Percentiles rank a stretch among this genome's conserved stretches.
These are phyloP conservation scores for Eimeria acervulina DNA, from an alignment of 169 alveolate genomes.

Conservation along the genomic window DNA sequence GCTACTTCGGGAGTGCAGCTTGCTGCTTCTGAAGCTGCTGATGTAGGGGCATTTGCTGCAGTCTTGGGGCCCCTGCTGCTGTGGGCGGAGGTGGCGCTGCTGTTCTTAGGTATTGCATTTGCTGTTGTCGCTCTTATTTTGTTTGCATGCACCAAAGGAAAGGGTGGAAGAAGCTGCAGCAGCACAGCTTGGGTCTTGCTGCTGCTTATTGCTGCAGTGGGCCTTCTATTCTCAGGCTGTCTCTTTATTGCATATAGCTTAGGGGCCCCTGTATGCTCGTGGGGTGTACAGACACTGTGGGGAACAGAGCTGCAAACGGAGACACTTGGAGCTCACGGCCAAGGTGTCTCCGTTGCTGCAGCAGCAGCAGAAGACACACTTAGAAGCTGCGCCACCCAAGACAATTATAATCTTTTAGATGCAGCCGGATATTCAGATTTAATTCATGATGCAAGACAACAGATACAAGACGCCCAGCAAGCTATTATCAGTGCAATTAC, in stretches of 20 bases:
- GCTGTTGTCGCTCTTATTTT: slow-evolving; percentile 10
- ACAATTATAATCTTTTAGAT: neutral
- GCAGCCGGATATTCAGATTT: neutral
- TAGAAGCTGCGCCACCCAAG: neutral
- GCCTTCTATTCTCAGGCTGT: neutral
- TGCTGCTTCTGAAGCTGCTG: neutral
- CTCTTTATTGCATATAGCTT: neutral
- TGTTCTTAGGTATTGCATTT: neutral
- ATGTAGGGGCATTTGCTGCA: neutral
- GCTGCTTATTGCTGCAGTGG: neutral
- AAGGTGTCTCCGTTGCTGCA: neutral
- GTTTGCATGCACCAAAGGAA: neutral
- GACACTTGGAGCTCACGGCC: neutral
- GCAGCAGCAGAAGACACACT: neutral
- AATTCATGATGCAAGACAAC: neutral
- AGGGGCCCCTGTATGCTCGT: neutral
- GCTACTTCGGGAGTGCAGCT: neutral
- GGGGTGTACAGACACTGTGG: neutral
- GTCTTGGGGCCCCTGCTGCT: neutral
- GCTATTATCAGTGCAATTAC: neutral
- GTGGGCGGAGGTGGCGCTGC: neutral
- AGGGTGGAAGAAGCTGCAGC: neutral
- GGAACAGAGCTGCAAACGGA: neutral
- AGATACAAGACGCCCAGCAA: neutral
- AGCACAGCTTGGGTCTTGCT: neutral